Evolutionary conservation across 768 basidiomycete genomes (phyloP).

Genomic region (Russula olivacea): DNA sequence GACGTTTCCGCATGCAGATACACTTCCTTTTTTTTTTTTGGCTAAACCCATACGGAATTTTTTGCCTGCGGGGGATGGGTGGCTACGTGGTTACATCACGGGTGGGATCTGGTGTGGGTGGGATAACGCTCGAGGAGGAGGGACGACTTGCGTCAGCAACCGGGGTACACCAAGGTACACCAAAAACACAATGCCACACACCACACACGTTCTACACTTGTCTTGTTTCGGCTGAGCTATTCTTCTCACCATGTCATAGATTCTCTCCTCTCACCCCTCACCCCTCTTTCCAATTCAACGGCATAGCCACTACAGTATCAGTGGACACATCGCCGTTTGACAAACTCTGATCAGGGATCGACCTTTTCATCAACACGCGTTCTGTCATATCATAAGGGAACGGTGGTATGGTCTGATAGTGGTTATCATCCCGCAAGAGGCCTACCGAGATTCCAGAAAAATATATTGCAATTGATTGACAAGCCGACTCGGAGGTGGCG

Average conservation of each 20-base stretch:
- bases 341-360: not conserved
- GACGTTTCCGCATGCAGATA: not conserved
- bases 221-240: not conserved
- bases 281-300: not conserved
- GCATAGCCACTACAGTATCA: not conserved
- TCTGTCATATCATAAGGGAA: not conserved
- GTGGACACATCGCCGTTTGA: not conserved
- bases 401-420: not conserved
- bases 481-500: not conserved
- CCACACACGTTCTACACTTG: not conserved
- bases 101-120: not conserved
- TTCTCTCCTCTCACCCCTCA: not conserved
- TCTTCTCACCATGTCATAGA: not conserved
- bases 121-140: not conserved
- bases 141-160: not conserved
- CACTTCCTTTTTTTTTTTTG: not conserved
- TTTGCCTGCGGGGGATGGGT: not conserved
- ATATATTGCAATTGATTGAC: not conserved
- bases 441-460: not conserved
- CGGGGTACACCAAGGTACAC: not conserved
- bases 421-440: not conserved
- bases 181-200: not conserved
- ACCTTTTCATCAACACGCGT: not conserved
- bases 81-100: conserved; percentile 3
- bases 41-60: conserved; percentile 2